Evolutionary conservation across 2,329 filamentous ascomycete genomes (phyloP).

Genomic region (Lachnellula cervina): DNA sequence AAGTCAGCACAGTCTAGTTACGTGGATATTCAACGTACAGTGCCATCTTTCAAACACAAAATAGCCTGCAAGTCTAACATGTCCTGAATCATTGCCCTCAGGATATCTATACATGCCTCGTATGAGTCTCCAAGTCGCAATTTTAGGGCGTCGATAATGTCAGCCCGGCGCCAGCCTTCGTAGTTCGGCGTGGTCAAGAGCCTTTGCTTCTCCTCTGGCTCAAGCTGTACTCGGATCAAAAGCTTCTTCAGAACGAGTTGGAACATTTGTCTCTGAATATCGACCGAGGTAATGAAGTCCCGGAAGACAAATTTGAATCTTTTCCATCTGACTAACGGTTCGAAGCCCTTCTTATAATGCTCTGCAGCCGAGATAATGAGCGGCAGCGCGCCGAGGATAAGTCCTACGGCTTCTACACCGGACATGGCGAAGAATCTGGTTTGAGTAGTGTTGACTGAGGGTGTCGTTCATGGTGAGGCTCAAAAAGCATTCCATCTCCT

Average conservation of each 20-base stretch:
- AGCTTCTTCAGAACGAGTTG: conserved; percentile 18
- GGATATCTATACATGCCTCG: conserved; percentile 16
- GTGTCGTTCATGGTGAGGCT: background rate
- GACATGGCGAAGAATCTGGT: conserved; percentile 11
- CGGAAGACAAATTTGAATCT: conserved; percentile 20
- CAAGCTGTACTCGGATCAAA: conserved; percentile 18
- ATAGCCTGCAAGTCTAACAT: conserved; percentile 18
- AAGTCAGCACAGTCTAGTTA: background rate
- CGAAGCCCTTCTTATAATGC: conserved; percentile 24
- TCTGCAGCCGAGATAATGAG: conserved; percentile 21
- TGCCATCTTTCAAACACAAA: conserved; percentile 21
- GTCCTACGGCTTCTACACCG: conserved; percentile 20
- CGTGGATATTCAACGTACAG: conserved; percentile 9
- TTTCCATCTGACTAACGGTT: conserved; percentile 23
- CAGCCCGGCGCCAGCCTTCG: conserved; percentile 18
- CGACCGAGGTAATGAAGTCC: conserved; percentile 20
- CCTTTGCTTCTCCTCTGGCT: conserved; percentile 15
- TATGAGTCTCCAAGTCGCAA: conserved; percentile 16
- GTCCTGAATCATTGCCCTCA: conserved; percentile 16
- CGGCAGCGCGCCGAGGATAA: conserved; percentile 22
- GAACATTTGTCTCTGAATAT: conserved; percentile 22
- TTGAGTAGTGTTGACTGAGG: background rate
- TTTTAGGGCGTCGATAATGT: conserved; percentile 11
- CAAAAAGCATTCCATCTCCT: too few relatives aligned
- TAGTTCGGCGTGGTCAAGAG: conserved; percentile 16